Base-by-base conservation (phyloP, 805 yeast species). In the Hemisphaericaspora nanyangensis region DNA sequence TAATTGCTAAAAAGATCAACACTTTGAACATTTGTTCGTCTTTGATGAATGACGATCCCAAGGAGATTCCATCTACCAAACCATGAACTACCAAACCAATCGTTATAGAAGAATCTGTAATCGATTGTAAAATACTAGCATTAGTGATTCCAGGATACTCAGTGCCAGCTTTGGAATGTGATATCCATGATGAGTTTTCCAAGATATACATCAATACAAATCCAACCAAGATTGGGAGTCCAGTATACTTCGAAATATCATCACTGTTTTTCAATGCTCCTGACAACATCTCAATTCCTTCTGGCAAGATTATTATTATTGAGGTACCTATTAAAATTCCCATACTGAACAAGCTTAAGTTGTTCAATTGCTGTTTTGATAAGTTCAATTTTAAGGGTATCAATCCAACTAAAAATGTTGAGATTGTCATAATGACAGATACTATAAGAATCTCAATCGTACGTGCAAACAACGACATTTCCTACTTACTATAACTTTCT, bases 61-160 rank as follows among this genome's bases (percentile, higher is more conserved):
- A 61, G 0, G 88, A 82, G 6, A 85, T 63, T 1, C 95, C 95
- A 50, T 85, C 95, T 2, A 85, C 77, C 2, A 78, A 50, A 1
- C 86, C 76, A 52, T 85, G 95, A 12, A 84, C 64, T 1, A 82
- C 52, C 11, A 85, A 63, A 0, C 89, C 88, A 4, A 82, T 48
- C 0, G 85, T 76, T 2, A 78, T 63, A 1, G 85, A 61, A 12
- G 76, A 60, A 13, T 54, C 49, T 15, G 70, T 17, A 29, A 35
- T 19, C 15, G 43, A 39, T 7, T 8, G n/a, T 6, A 25, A 11
- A 10, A 39, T 22, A 8, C 20, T n/a, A 7, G 38, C 15, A 8
- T 29, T 16, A n/a, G 38, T 20, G 26, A 8, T 3, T 8, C 12
- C 11, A 12, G 8, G 8, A 22, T 22, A 22, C 11, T 22, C 26